Conservation (phyloP, 1,284 basidiomycete genomes). For the Tremellales sp. region DNA sequence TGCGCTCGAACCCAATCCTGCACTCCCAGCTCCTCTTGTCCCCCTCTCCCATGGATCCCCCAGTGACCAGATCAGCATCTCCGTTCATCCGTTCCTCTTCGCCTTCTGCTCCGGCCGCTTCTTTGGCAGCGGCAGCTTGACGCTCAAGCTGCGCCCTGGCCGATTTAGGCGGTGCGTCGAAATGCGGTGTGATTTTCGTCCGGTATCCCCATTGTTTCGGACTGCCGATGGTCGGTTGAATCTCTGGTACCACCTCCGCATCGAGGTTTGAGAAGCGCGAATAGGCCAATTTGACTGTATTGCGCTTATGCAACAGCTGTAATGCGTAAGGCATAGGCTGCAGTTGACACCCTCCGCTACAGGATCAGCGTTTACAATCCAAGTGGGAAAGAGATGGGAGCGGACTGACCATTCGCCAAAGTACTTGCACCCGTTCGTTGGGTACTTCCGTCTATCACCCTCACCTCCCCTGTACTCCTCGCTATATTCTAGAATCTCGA, state of each 20-base stretch:
- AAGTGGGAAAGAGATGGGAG: not conserved
- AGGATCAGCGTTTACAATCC: not conserved
- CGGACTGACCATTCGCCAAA: conserved; percentile 71
- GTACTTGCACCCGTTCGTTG: conserved; percentile 64
- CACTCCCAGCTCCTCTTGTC: conserved; percentile 23
- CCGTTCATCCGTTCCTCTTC: conserved; percentile 34
- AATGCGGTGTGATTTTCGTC: conserved; percentile 97
- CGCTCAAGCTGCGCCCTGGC: conserved; percentile 11
- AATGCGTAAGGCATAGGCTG: conserved; percentile 83
- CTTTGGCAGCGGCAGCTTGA: conserved; percentile 16
- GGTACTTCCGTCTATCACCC: conserved; percentile 37
- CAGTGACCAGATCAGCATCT: conserved; percentile 15
- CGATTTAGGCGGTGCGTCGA: conserved; percentile 69
- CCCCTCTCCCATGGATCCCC: conserved; percentile 1
- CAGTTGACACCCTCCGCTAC: conserved; percentile 47
- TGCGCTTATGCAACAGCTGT: conserved; percentile 79
- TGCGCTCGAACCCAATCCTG: conserved; percentile 78
- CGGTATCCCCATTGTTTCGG: conserved; percentile 88
- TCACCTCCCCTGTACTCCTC: conserved; percentile 61
- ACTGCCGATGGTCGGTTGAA: conserved; percentile 74
- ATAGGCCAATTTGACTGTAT: conserved; percentile 85
- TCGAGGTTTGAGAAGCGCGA: conserved; percentile 65
- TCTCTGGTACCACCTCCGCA: conserved; percentile 56
- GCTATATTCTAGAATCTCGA: conserved; percentile 67
- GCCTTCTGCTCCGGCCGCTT: conserved; percentile 19